Evolutionary conservation across 129 eudicot species (phyloP).

Genomic region (Artemisia tridentata): DNA sequence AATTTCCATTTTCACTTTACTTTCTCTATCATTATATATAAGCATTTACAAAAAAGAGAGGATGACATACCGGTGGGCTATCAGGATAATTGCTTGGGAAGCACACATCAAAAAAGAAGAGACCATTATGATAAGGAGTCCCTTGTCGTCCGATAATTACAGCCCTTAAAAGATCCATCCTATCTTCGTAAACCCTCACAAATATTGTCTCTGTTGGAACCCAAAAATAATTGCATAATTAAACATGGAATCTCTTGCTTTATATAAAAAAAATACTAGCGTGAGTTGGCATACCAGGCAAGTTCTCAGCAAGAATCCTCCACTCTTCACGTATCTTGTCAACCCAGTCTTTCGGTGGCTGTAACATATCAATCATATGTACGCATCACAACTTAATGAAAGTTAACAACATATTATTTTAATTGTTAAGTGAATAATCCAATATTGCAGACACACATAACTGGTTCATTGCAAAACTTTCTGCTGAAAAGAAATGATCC

Average conservation of each 20-base stretch:
- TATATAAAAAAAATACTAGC: background rate
- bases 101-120: background rate
- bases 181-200: conserved; percentile 15
- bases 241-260: background rate
- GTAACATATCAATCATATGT: background rate
- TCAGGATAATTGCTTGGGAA: background rate
- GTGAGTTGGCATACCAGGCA: background rate
- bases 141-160: conserved; percentile 1
- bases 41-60: too few relatives aligned
- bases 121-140: conserved; percentile 4
- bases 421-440: background rate
- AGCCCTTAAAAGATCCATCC: conserved; percentile 2
- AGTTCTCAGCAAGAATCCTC: background rate
- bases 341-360: background rate
- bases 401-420: too few relatives aligned
- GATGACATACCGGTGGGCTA: background rate
- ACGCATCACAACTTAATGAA: background rate
- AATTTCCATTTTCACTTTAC: too few relatives aligned
- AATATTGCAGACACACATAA: background rate
- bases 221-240: background rate
- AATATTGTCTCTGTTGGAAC: background rate
- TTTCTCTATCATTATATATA: too few relatives aligned
- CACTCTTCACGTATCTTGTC: background rate
- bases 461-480: background rate
- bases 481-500: conserved; percentile 2